Conservation (phyloP, 805 yeast genomes). For the Metschnikowia kunwiensis region DNA sequence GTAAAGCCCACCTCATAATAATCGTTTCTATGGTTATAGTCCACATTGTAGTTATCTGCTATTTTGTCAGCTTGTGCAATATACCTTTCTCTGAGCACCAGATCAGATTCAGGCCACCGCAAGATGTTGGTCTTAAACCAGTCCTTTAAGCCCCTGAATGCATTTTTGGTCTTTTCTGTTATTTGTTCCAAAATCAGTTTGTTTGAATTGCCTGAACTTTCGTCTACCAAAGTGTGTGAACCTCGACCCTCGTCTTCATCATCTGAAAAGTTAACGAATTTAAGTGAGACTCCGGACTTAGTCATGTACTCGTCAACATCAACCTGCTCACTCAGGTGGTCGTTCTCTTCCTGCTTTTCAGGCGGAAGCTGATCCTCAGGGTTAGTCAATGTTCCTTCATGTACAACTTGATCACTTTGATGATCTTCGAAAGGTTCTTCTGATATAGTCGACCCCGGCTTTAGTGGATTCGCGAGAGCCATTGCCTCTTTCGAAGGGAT, state of each 20-base stretch:
- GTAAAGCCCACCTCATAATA: constrained; percentile 4
- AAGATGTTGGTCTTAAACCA: constrained; percentile 1
- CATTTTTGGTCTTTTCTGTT: neutral
- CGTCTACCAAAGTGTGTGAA: too few relatives aligned
- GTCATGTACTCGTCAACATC: neutral
- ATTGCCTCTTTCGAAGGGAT: constrained; percentile 2
- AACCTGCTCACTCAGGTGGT: too few relatives aligned
- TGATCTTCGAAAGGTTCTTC: too few relatives aligned
- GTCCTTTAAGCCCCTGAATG: neutral
- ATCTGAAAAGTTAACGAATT: neutral
- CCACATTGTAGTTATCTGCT: constrained; percentile 1
- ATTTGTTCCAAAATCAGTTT: neutral
- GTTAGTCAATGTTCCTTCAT: too few relatives aligned
- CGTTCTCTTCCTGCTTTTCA: too few relatives aligned
- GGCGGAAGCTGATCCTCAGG: too few relatives aligned
- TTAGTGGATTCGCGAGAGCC: too few relatives aligned
- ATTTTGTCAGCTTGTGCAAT: neutral
- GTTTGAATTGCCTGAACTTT: too few relatives aligned
- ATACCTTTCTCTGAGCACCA: neutral
- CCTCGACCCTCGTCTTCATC: too few relatives aligned
- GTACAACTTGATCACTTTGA: too few relatives aligned
- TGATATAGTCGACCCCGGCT: too few relatives aligned
- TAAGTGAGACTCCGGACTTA: constrained; percentile 3
- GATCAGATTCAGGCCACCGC: neutral
- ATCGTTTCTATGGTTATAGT: neutral